phyloP scores from a whole-genome alignment of 2,329 filamentous ascomycete genomes.

The Thielaviopsis punctulata region DNA sequence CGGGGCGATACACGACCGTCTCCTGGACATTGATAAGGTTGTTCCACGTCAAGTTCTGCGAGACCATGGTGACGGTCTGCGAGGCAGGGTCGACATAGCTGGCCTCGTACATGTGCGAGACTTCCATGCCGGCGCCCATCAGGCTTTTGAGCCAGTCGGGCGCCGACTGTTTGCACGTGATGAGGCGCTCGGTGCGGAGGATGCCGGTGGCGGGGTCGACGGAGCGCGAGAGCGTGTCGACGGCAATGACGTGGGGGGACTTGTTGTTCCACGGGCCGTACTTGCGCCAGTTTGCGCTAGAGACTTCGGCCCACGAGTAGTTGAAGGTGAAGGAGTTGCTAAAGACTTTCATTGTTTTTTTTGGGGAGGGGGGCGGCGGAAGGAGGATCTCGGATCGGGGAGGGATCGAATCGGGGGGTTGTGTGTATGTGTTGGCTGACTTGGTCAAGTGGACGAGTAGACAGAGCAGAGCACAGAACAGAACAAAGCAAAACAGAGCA shows the following conservation, averaged over 20 bases:
- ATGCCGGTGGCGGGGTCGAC: slow-evolving; percentile 41
- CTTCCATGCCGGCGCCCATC: slow-evolving; percentile 56
- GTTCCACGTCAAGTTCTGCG: slow-evolving; percentile 81
- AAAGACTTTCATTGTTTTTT: slow-evolving; percentile 90
- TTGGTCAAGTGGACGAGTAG: slow-evolving; percentile 12
- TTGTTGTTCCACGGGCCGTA: slow-evolving; percentile 99
- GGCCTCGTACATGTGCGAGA: slow-evolving; percentile 82
- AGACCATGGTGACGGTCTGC: slow-evolving; percentile 91
- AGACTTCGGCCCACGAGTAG: slow-evolving; percentile 98
- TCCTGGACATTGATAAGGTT: slow-evolving; percentile 86
- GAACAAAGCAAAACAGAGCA: no score
- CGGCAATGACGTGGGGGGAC: slow-evolving; percentile 87
- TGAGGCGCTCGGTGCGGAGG: slow-evolving; percentile 43
- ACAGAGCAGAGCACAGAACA: background rate
- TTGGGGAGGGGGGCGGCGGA: background rate
- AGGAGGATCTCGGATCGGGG: no score
- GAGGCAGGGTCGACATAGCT: slow-evolving; percentile 75
- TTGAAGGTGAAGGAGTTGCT: slow-evolving; percentile 78
- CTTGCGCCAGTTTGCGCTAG: slow-evolving; percentile 93
- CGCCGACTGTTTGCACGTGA: slow-evolving; percentile 44
- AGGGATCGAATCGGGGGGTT: no score
- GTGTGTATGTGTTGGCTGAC: background rate
- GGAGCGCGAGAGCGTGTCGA: slow-evolving; percentile 69
- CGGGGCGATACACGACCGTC: slow-evolving; percentile 70
- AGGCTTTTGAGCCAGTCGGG: slow-evolving; percentile 69